phyloP scores from a whole-genome alignment of 495 filamentous ascomycete species.

The Lasiosphaeria miniovina region DNA sequence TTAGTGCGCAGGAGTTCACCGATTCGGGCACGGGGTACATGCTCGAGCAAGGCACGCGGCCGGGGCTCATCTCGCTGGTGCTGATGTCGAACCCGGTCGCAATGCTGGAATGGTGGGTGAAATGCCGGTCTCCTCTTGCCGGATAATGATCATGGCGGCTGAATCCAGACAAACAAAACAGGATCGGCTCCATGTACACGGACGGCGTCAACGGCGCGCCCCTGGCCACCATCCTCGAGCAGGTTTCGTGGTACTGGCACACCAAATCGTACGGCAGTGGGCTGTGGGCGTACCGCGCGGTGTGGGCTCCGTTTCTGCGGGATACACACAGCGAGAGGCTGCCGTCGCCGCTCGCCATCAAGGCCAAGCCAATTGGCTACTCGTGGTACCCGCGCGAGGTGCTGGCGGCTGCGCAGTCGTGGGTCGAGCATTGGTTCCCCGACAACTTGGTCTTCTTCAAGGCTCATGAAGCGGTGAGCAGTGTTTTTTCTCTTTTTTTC shows the following conservation, averaged over 20 bases:
- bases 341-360: conserved; percentile 8
- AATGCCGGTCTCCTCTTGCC: conserved; percentile 30
- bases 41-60: conserved; percentile 55
- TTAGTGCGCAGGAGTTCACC: conserved; percentile 13
- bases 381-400: conserved; percentile 11
- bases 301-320: conserved; percentile 4
- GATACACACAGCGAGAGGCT: conserved; percentile 14
- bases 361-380: conserved; percentile 10
- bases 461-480: conserved; percentile 38
- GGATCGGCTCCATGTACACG: too few relatives aligned
- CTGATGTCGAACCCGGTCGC: conserved; percentile 58
- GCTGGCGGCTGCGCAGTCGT: conserved; percentile 6
- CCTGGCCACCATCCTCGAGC: conserved; percentile 54
- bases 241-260: conserved; percentile 64
- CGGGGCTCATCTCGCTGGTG: conserved; percentile 59
- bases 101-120: conserved; percentile 59
- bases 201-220: neutral
- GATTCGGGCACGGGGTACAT: conserved; percentile 51
- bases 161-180: too few relatives aligned
- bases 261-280: conserved; percentile 55
- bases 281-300: conserved; percentile 46
- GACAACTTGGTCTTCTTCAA: conserved; percentile 47
- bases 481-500: neutral
- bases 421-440: conserved; percentile 13
- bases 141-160: too few relatives aligned